Evolutionary conservation across 805 yeast genomes (phyloP), one percentile per base, ranked within the genome.

Genomic region (Danielia oregonensis): DNA sequence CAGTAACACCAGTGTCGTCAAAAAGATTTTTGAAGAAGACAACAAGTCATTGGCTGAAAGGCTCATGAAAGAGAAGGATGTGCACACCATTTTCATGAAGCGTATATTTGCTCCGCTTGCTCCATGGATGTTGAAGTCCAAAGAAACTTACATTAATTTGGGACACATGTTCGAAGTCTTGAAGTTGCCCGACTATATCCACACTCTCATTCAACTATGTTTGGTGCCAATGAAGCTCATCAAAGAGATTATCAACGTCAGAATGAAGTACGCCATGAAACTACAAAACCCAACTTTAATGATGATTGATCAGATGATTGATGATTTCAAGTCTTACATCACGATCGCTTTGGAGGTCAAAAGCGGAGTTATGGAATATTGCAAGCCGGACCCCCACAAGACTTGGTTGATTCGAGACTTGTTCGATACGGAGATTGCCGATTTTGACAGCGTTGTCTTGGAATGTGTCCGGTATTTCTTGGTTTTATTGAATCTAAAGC

Each of bases 231-330:
- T 86, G 49, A 78, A 76, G 42, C 65, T 93, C 29, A 80, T 88
- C 48, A 82, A 81, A 50, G 96, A 86, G 49, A 74, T 86, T 33
- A 82, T 89, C 27, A 72, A 73, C 23, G 74, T 85, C 26, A 72
- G 97, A 45, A 65, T 91, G 29, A 65, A 72, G 2, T 88, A 86
- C 54, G 95, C 97, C 2, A 70, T 75, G 55, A 83, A 82, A 51
- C 61, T 91, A 30, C 77, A 74, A 33, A 84, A 82, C 49, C 96
- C 96, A 2, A 88, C 97, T 0, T 77, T 89, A 79, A 84, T 87
- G 88, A 86, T 87, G 81, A 86, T 93, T 47, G 98, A 93, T 58
- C 96, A 91, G 60, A 82, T 87, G 74, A 75, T 91, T 41, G 88
- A 78, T 29, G 95, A 87, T 55, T 83, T 91, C 54, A 80, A 80